Base-by-base conservation (phyloP, 2,329 filamentous ascomycete species). In the Fusarium sp. region DNA sequence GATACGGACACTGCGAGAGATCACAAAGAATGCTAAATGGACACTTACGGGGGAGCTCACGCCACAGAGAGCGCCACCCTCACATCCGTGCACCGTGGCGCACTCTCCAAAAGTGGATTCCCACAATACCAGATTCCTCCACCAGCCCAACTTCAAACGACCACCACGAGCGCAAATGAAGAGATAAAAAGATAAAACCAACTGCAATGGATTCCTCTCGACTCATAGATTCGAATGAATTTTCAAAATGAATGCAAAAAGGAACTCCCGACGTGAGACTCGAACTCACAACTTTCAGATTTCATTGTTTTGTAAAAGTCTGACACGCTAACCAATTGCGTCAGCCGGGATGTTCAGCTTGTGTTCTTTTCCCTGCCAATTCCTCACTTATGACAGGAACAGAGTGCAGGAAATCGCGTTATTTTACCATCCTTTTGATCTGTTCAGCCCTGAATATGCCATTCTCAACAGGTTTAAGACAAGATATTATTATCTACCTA, bases 311-410 rank as follows among this genome's bases (percentile, higher is more conserved):
- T 27, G 35, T 68, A 68, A 68, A 68, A 68, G 65, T 68, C 65
- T 68, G 55, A 68, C 65, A 68, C 65, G 63, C 65, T 68, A 68
- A 68, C 63, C 65, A 68, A 68, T 68, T 68, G 65, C 65, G 65
- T 68, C 65, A 68, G n/a, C n/a, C 46, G 13, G 64, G 65, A 44
- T 0, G 9, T 4, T 50, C 1, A 7, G 5, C 3, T 29, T 7
- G n/a, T n/a, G 1, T 49, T 29, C 0, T 6, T 17, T 20, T 8
- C 4, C 7, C 7, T 42, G 25, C 0, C 7, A 4, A 46, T 17
- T 20, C 20, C 3, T 12, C 1, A 20, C 2, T 4, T 31, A 29
- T 46, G 22, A 27, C 5, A 27, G 27, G 7, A 27, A 25, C 5
- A 27, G 27, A 2, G 2, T 7, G 5, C 27, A 7, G 27, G 6